These are phyloP conservation scores for Nannochloropsis gaditana DNA, from an alignment of 108 stramenopile species.

Conservation along the genomic window DNA sequence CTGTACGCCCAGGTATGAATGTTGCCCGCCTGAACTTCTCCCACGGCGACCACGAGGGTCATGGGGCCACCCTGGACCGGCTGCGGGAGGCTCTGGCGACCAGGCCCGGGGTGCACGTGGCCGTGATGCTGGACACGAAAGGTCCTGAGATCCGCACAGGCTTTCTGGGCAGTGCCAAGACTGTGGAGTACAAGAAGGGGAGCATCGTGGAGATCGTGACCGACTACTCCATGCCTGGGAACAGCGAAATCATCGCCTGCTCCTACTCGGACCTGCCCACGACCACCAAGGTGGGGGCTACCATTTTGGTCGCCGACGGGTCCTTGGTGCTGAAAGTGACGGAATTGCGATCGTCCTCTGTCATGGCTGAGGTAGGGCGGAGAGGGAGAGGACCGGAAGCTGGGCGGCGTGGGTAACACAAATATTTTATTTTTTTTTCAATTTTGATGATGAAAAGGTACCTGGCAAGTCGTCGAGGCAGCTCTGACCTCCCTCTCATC, in stretches of 20 bases:
- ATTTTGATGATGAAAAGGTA: too few relatives aligned
- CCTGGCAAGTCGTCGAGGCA: too few relatives aligned
- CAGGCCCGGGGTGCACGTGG: conserved; percentile 41
- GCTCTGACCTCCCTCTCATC: too few relatives aligned
- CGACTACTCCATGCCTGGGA: conserved; percentile 19
- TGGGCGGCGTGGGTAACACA: background rate
- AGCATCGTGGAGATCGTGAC: conserved; percentile 22
- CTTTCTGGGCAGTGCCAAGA: conserved; percentile 21
- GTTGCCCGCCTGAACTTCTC: conserved; percentile 87
- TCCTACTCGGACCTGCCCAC: conserved; percentile 76
- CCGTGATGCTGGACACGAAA: conserved; percentile 53
- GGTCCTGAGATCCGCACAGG: conserved; percentile 59
- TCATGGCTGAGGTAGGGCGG: conserved; percentile 24
- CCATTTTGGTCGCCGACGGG: conserved; percentile 94
- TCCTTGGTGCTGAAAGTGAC: conserved; percentile 81
- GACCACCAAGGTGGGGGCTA: conserved; percentile 73
- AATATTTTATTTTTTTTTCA: too few relatives aligned
- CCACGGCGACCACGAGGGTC: conserved; percentile 59
- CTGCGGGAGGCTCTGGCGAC: conserved; percentile 49
- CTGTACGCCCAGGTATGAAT: conserved; percentile 67
- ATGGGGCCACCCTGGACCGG: conserved; percentile 48
- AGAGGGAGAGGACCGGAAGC: background rate
- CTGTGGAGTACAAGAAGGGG: conserved; percentile 3
- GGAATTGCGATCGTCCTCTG: conserved; percentile 41
- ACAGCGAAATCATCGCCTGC: conserved; percentile 78